Evolutionary conservation across 805 yeast genomes (phyloP), one percentile per base, ranked within the genome.

Genomic region (Barnettozyma salicaria): DNA sequence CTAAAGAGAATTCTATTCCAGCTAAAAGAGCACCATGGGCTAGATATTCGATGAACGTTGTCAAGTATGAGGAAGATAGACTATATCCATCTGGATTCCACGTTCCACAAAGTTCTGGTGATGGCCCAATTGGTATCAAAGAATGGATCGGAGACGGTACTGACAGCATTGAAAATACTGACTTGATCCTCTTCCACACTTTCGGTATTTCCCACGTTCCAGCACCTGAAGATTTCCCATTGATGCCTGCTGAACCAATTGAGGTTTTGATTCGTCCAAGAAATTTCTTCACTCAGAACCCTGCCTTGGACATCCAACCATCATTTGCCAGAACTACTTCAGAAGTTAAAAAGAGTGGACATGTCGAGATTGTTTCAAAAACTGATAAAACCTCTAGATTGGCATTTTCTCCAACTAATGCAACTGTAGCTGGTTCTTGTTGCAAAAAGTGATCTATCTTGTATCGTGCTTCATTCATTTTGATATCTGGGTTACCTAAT

Each of bases 181-280:
- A 84, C 57, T 71, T 83, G 43, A 71, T 83, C 36, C 64, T 79
- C 52, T 84, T 77, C 78, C 89, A 83, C 61, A 83, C 90, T 20
- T 83, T 84, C 53, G 92, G 92, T 53, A 75, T 83, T 48, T 78
- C 90, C 23, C 94, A 83, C 59, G 79, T 82, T 74, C 94, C 94
- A 42, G 80, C 89, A 11, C 90, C 92, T 42, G 92, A 83, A 65
- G 94, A 83, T 61, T 83, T 82, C 80, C 92, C 92, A 40, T 74
- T 83, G 46, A 83, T 83, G 92, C 92, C 92, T 32, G 81, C 87
- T 34, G 94, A 83, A 64, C 82, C 86, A 53, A 78, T 83, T 52
- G 75, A 80, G 42, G 66, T 83, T 49, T 65, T 79, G 64, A 66
- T 83, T 57, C 74, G 89, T 61, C 92, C 92, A 50, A 71, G 90